phyloP scores from a whole-genome alignment of 75 land plant genomes.

The Selaginella tamariscina region DNA sequence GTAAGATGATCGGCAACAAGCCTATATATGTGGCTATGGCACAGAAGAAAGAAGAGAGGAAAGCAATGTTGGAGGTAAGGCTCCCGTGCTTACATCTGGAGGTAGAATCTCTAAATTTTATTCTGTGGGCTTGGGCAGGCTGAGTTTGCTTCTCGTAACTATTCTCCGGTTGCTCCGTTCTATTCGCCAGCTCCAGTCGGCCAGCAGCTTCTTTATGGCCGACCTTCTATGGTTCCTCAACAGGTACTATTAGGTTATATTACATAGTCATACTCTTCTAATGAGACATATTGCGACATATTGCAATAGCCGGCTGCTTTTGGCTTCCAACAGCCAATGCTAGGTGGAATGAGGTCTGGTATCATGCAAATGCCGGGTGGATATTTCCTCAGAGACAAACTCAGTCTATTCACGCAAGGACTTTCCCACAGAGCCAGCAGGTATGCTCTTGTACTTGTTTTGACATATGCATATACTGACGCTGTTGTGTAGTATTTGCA shows the following conservation, averaged over 20 bases:
- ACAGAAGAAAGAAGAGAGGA: conserved; percentile 3
- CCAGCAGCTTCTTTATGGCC: neutral
- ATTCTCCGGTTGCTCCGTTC: neutral
- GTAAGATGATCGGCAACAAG: neutral
- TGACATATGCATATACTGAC: neutral
- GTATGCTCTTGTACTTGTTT: neutral
- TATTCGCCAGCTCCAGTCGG: neutral
- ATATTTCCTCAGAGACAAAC: neutral
- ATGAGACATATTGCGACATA: no score
- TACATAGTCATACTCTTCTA: neutral
- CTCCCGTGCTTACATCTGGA: neutral
- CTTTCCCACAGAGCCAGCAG: neutral
- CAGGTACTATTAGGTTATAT: neutral
- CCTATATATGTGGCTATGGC: neutral
- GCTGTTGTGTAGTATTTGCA: neutral
- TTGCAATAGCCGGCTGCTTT: neutral
- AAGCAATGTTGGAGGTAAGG: neutral
- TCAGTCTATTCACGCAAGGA: neutral
- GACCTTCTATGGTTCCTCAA: neutral
- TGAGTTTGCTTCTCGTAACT: neutral
- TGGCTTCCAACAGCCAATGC: no score
- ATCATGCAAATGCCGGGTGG: neutral
- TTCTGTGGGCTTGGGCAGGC: neutral
- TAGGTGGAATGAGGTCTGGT: neutral
- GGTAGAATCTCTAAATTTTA: neutral